Base-by-base conservation (phyloP, 495 filamentous ascomycete species). In the Aspergillus steynii region DNA sequence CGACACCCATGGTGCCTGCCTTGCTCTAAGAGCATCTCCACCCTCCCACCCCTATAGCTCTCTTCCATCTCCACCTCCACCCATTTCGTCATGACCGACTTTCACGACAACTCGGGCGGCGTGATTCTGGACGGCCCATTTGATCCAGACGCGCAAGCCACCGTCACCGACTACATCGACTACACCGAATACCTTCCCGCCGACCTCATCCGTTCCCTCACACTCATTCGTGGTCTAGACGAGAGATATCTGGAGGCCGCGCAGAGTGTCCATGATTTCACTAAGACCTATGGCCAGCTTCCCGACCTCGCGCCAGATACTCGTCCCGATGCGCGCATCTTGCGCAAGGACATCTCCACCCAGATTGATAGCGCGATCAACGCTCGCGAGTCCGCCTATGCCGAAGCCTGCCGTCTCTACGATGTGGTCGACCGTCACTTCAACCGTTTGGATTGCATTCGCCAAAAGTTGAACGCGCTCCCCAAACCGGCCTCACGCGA, bases 131-230 rank as follows among this genome's bases (percentile, higher is more conserved):
- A 81, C 63, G 78, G 78, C 27, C 77, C 78, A 50, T 80, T 79
- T 57, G 92, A 99, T 67, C 94, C 94, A 25, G 95, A 99, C 75
- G 90, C 91, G n/a, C 91, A 96, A 63, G 89, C 93, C 8, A 95
- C 92, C 56, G 88, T 97, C 15, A 94, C 90, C 62, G 95, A 99
- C 77, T 99, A 93, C 74, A 88, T 96, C 66, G 95, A 97, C 74
- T 96, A 90, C 74, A 97, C 95, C 63, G 95, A 99, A 78, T 96
- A 95, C 78, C 90, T 98, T 25, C 94, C 95, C 15, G 89, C 93
- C 32, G 96, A 98, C 75, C 86, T 98, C 61, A 84, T 88, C 60
- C 92, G 95, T 64, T 96, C 95, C 57, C 82, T 99, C 49, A 92
- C 90, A 53, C 84, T 97, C 53, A 92, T 99, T 64, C 83, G 87